These are phyloP conservation scores for Penicillium lagena DNA, from an alignment of 495 filamentous ascomycete species.

Conservation along the genomic window DNA sequence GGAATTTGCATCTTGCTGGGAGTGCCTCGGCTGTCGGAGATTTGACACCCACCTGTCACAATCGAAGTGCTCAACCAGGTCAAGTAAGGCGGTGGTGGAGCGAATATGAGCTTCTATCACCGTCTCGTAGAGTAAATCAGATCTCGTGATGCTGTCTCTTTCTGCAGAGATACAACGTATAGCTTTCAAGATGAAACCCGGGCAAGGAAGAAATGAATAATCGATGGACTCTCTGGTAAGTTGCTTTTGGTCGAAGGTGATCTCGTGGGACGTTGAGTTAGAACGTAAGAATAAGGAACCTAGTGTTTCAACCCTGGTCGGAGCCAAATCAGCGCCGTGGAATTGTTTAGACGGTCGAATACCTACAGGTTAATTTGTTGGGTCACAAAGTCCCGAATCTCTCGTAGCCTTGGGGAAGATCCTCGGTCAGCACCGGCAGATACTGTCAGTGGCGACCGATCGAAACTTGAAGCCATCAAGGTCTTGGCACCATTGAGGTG, in stretches of 20 bases:
- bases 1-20: slow-evolving; percentile 11
- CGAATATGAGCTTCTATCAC: slow-evolving; percentile 3
- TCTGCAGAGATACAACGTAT: slow-evolving; percentile 27
- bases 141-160: slow-evolving; percentile 22
- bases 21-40: slow-evolving; percentile 22
- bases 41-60: slow-evolving; percentile 24
- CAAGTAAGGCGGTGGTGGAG: slow-evolving; percentile 12
- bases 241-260: too few species aligned
- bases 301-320: slow-evolving; percentile 3
- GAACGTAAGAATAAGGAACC: slow-evolving; percentile 9
- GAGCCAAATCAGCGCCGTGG: neutral
- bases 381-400: slow-evolving; percentile 19
- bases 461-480: too few species aligned
- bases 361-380: slow-evolving; percentile 21
- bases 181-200: slow-evolving; percentile 27
- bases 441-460: slow-evolving; percentile 2
- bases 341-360: neutral
- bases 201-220: slow-evolving; percentile 35
- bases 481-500: slow-evolving; percentile 45
- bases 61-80: slow-evolving; percentile 24
- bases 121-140: neutral
- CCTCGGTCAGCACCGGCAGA: slow-evolving; percentile 10
- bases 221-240: slow-evolving; percentile 29
- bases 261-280: neutral
- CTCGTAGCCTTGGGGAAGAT: slow-evolving; percentile 10